These are phyloP conservation scores for Aureobasidium sp. DNA, from an alignment of 2,329 filamentous ascomycete species.

Conservation along the genomic window DNA sequence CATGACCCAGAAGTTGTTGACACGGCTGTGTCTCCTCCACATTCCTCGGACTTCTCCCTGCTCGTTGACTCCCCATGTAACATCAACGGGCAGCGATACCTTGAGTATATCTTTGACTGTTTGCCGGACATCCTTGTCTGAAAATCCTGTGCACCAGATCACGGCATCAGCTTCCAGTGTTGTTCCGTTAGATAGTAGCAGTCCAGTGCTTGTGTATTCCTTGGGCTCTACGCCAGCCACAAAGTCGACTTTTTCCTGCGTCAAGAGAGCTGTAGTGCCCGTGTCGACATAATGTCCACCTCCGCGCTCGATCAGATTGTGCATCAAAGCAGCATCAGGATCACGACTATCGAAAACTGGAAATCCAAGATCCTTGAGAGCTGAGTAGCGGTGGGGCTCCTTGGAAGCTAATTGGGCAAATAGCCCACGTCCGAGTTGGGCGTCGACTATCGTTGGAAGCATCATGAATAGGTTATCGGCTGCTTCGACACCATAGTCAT, in stretches of 20 bases:
- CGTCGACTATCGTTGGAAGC: background rate
- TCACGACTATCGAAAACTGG: constrained; percentile 28
- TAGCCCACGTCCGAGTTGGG: background rate
- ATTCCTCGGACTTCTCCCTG: background rate
- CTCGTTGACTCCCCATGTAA: background rate
- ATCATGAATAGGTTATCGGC: constrained; percentile 19
- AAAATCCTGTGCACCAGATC: background rate
- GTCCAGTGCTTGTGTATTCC: background rate
- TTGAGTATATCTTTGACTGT: background rate
- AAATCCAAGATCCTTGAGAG: constrained; percentile 28
- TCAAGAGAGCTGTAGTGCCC: constrained; percentile 28
- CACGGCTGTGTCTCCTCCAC: background rate
- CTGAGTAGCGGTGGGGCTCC: constrained; percentile 29
- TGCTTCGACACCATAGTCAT: constrained; percentile 13
- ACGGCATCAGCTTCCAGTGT: background rate
- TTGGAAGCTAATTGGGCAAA: constrained; percentile 16
- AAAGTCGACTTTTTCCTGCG: constrained; percentile 15
- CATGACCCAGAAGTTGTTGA: background rate
- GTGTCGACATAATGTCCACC: constrained; percentile 37
- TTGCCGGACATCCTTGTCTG: background rate
- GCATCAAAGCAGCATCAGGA: constrained; percentile 11
- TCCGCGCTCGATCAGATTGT: constrained; percentile 28
- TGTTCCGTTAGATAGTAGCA: background rate
- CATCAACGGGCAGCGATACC: background rate
- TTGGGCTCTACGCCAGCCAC: background rate